These are phyloP conservation scores for Leptomonas pyrrhocoris DNA, from an alignment of 208 protist species.

Conservation along the genomic window DNA sequence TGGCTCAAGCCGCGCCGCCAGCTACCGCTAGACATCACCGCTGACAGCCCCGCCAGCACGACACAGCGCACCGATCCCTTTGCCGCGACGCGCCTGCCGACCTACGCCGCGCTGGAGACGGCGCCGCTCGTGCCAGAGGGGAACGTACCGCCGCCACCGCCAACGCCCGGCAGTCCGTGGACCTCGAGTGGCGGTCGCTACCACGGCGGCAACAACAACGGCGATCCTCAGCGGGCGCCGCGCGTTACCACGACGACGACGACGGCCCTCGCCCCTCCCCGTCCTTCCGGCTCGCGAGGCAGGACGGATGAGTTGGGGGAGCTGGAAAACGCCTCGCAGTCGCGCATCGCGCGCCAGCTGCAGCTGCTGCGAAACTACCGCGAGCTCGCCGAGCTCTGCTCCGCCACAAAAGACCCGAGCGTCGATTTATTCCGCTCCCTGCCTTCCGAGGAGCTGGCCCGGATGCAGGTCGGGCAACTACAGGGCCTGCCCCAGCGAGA, in stretches of 20 bases:
- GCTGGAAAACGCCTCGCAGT: slow-evolving; percentile 47
- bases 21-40: neutral
- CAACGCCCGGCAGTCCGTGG: slow-evolving; percentile 18
- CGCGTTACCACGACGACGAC: slow-evolving; percentile 26
- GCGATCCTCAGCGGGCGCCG: neutral
- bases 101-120: slow-evolving; percentile 1
- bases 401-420: slow-evolving; percentile 43
- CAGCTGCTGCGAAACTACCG: slow-evolving; percentile 78
- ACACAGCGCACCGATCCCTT: slow-evolving; percentile 1
- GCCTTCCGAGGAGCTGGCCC: slow-evolving; percentile 47
- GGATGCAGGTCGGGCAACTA: slow-evolving; percentile 38
- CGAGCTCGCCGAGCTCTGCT: slow-evolving; percentile 57
- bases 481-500: slow-evolving; percentile 26
- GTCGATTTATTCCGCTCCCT: slow-evolving; percentile 40
- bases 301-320: slow-evolving; percentile 7
- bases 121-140: neutral
- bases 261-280: slow-evolving; percentile 13
- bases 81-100: slow-evolving; percentile 8
- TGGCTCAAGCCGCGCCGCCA: slow-evolving; percentile 15
- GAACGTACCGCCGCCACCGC: neutral
- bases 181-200: slow-evolving; percentile 14
- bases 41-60: slow-evolving; percentile 1
- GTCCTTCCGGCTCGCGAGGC: slow-evolving; percentile 4
- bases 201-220: slow-evolving; percentile 7
- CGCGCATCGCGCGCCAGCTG: slow-evolving; percentile 63